Percentiles rank a stretch among this genome's conserved stretches.
Conservation (phyloP, 2,329 filamentous ascomycete genomes). For the Ophiostoma sp. region DNA sequence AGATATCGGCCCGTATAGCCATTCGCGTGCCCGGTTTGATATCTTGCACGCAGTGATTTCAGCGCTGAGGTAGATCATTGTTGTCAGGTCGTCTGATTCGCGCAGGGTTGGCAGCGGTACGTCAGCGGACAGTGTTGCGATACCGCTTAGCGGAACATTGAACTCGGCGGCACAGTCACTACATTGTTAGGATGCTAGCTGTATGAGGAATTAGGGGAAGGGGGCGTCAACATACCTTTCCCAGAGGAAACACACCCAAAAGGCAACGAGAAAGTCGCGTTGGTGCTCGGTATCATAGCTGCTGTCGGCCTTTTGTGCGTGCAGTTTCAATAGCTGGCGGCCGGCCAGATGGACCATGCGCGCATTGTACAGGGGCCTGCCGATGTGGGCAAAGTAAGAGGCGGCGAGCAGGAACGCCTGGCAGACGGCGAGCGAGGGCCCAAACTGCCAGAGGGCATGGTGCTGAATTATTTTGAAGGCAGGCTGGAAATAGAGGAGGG, state of each 20-base stretch:
- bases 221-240: too few species aligned
- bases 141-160: constrained; percentile 35
- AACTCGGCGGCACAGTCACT: constrained; percentile 67
- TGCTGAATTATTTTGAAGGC: constrained; percentile 36
- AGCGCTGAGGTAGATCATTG: constrained; percentile 39
- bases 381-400: constrained; percentile 37
- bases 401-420: constrained; percentile 37
- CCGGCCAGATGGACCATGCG: constrained; percentile 35
- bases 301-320: not conserved
- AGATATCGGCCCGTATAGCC: constrained; percentile 34
- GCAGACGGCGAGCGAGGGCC: constrained; percentile 30
- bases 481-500: constrained; percentile 32
- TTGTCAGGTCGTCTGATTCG: constrained; percentile 34
- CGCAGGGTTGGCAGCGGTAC: constrained; percentile 36
- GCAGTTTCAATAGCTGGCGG: constrained; percentile 32
- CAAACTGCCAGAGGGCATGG: constrained; percentile 35
- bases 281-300: constrained; percentile 28
- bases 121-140: constrained; percentile 36
- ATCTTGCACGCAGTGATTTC: constrained; percentile 41
- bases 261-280: constrained; percentile 36
- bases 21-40: constrained; percentile 41
- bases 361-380: constrained; percentile 37
- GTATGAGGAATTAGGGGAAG: too few species aligned
- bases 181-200: too few species aligned
- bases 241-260: not conserved